Percentiles rank a stretch among this genome's conserved stretches.
Evolutionary conservation across 305 asterid species (phyloP).

Genomic region (Euphrasia arctica): DNA sequence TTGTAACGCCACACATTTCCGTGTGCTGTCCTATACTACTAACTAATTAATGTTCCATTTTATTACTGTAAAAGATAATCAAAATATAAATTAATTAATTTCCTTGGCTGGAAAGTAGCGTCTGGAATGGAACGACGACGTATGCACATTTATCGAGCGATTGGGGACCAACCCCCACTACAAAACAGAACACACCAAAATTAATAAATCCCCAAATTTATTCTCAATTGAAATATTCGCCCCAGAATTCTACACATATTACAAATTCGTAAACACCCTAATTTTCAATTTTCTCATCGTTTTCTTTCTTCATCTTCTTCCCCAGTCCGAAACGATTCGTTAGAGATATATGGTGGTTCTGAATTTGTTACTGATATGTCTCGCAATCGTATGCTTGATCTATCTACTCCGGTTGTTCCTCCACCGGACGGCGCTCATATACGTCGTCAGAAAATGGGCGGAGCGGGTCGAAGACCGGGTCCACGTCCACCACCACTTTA

Average conservation of each 20-base stretch:
- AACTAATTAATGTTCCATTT: too few species aligned
- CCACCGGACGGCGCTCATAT: conserved; percentile 62
- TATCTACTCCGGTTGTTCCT: conserved; percentile 42
- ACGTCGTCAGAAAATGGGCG: conserved; percentile 40
- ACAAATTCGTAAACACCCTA: too few species aligned
- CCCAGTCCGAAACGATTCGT: background rate
- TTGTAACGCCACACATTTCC: too few species aligned
- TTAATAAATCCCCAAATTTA: conserved; percentile 7
- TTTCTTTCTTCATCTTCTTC: background rate
- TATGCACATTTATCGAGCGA: conserved; percentile 11
- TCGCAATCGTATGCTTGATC: conserved; percentile 20
- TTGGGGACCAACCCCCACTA: conserved; percentile 33
- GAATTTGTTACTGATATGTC: conserved; percentile 24
- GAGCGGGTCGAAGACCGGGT: conserved; percentile 56
- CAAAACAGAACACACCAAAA: background rate
- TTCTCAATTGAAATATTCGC: background rate
- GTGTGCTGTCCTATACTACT: too few species aligned
- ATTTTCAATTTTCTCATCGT: background rate
- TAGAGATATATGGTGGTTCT: conserved; percentile 16
- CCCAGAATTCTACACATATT: background rate
- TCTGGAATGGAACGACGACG: conserved; percentile 6
- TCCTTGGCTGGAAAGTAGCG: conserved; percentile 31
- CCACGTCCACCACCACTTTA: conserved; percentile 65
- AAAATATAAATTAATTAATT: conserved; percentile 12
- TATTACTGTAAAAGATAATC: background rate